phyloP scores from a whole-genome alignment of 805 yeast genomes.

The Wickerhamiella galacta region DNA sequence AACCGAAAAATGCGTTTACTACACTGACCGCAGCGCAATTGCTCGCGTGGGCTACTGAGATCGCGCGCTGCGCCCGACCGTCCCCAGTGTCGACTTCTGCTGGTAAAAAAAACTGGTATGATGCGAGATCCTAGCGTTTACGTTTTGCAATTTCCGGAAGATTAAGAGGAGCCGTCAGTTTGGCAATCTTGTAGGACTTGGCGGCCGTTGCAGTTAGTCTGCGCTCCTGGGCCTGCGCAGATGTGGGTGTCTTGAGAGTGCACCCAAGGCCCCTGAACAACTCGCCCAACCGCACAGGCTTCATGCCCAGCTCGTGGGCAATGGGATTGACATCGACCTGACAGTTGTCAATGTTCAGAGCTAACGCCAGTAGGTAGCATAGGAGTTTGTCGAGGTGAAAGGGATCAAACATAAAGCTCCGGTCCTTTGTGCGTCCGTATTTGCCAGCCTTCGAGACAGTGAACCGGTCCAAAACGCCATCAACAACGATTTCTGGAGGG shows the following conservation, averaged over 20 bases:
- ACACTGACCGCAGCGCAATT: no score
- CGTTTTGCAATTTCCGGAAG: constrained; percentile 69
- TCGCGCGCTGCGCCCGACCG: no score
- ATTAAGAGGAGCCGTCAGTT: constrained; percentile 73
- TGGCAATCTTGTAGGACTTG: constrained; percentile 58
- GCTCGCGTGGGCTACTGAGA: no score
- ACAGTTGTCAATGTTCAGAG: constrained; percentile 62
- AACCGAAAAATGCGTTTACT: no score
- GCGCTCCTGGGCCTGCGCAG: constrained; percentile 21
- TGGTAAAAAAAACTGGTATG: no score
- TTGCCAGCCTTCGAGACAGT: constrained; percentile 44
- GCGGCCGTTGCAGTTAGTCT: constrained; percentile 21
- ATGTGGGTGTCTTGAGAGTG: constrained; percentile 47
- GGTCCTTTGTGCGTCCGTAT: constrained; percentile 58
- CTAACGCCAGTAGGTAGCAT: constrained; percentile 56
- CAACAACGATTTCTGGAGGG: constrained; percentile 59
- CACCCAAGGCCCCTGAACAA: constrained; percentile 77
- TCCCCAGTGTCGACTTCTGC: no score
- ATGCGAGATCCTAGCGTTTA: neutral
- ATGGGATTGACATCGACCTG: constrained; percentile 61
- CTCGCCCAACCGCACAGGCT: constrained; percentile 52
- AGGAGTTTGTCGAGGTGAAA: constrained; percentile 72
- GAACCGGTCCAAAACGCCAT: constrained; percentile 55
- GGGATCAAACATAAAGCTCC: constrained; percentile 72
- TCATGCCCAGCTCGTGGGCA: constrained; percentile 68